Percentiles rank a stretch among this genome's conserved stretches.
Conservation (phyloP, 2,329 filamentous ascomycete genomes). For the Cadophora sp. region DNA sequence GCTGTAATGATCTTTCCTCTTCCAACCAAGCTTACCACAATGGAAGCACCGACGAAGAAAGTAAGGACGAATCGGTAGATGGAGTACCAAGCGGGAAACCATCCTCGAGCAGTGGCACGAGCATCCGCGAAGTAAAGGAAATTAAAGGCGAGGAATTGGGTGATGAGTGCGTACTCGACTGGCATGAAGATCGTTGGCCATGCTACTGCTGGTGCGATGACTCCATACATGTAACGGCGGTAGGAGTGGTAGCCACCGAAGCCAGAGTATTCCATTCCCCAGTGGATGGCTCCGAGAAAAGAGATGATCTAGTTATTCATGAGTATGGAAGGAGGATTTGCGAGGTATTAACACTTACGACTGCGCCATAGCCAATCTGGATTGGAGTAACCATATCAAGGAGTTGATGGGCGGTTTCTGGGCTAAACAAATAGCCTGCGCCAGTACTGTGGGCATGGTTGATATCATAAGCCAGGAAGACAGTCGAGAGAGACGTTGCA, state of each 20-base stretch:
- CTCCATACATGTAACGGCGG: constrained; percentile 82
- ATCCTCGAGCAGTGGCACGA: constrained; percentile 74
- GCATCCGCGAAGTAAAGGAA: constrained; percentile 86
- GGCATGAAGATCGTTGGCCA: constrained; percentile 91
- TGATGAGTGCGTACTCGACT: constrained; percentile 82
- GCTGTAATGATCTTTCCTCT: constrained; percentile 65
- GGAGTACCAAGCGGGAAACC: constrained; percentile 85
- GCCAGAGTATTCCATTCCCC: constrained; percentile 85
- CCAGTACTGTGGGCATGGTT: constrained; percentile 70
- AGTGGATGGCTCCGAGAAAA: constrained; percentile 92
- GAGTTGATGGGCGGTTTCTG: constrained; percentile 73
- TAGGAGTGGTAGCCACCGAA: constrained; percentile 72
- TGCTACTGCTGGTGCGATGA: constrained; percentile 78
- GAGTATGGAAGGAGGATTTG: constrained; percentile 12
- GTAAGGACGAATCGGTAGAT: constrained; percentile 93
- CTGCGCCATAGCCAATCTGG: constrained; percentile 89
- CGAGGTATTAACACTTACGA: constrained; percentile 58
- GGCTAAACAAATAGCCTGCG: constrained; percentile 66
- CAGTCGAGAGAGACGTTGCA: constrained; percentile 80
- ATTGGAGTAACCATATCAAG: constrained; percentile 82
- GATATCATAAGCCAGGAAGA: constrained; percentile 83
- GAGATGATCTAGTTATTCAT: constrained; percentile 73
- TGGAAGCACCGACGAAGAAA: constrained; percentile 83
- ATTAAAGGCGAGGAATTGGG: constrained; percentile 85
- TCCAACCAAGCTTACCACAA: constrained; percentile 81